Evolutionary conservation across 768 basidiomycete species (phyloP).

Genomic region (Termitomyces sp.): DNA sequence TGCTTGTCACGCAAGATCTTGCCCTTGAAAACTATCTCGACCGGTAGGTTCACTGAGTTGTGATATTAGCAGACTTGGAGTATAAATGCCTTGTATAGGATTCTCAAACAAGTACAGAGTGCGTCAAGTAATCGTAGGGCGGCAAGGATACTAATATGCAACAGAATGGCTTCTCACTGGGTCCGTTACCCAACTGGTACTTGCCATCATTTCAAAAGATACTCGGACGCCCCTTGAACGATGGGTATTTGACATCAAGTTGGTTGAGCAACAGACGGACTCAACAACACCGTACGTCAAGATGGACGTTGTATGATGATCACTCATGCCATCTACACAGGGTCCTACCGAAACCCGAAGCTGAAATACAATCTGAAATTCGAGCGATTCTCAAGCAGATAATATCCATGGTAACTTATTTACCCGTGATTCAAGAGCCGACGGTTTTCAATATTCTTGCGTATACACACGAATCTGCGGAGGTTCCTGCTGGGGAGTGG

Average conservation of each 20-base stretch:
- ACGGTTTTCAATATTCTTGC: slow-evolving; percentile 97
- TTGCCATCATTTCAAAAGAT: slow-evolving; percentile 95
- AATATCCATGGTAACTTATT: slow-evolving; percentile 92
- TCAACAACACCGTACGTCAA: slow-evolving; percentile 43
- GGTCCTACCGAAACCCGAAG: slow-evolving; percentile 60
- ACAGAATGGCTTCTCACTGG: slow-evolving; percentile 93
- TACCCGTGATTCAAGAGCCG: slow-evolving; percentile 92
- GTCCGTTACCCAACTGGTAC: slow-evolving; percentile 88
- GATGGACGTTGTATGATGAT: slow-evolving; percentile 2
- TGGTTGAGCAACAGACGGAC: slow-evolving; percentile 60
- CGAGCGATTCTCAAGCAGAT: slow-evolving; percentile 98
- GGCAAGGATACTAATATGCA: not conserved
- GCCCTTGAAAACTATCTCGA: slow-evolving; percentile 92
- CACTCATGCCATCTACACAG: slow-evolving; percentile 22
- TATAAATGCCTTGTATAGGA: slow-evolving; percentile 37
- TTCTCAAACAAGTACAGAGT: slow-evolving; percentile 92
- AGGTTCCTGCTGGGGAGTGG: slow-evolving; percentile 93
- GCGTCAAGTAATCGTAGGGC: slow-evolving; percentile 21
- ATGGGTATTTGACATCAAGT: slow-evolving; percentile 96
- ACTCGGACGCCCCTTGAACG: slow-evolving; percentile 87
- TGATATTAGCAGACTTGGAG: not conserved
- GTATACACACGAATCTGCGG: slow-evolving; percentile 88
- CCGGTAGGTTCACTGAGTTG: slow-evolving; percentile 34
- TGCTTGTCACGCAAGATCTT: slow-evolving; percentile 91
- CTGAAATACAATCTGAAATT: slow-evolving; percentile 96